phyloP scores from a whole-genome alignment of 176 grass and related monocot species.

The Elymus sibiricus region DNA sequence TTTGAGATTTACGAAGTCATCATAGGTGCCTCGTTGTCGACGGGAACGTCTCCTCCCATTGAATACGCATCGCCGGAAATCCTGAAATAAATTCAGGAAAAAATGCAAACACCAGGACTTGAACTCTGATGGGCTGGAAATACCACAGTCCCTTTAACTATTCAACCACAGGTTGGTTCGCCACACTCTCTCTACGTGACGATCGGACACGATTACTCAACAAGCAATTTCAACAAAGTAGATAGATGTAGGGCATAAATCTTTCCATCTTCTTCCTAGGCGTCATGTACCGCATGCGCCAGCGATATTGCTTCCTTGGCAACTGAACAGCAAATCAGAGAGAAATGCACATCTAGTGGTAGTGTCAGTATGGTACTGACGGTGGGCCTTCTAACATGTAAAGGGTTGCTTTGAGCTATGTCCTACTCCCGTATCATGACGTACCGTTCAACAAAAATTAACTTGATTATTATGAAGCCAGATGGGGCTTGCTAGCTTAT shows the following conservation, averaged over 20 bases:
- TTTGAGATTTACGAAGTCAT: no score
- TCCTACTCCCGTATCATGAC: no score
- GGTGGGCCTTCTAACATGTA: not conserved
- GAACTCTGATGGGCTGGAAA: no score
- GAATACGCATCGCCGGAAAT: no score
- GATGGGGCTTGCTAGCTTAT: not conserved
- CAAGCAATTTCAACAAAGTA: not conserved
- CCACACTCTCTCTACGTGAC: not conserved
- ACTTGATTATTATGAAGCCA: not conserved
- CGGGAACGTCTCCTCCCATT: no score
- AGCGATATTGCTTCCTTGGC: not conserved
- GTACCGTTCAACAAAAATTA: no score
- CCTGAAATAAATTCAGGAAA: no score
- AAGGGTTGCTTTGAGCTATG: not conserved
- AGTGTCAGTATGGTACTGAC: not conserved
- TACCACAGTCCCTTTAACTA: no score
- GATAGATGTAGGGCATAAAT: no score
- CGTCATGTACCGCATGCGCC: not conserved
- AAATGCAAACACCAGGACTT: no score
- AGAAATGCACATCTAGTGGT: not conserved
- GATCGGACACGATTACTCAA: not conserved
- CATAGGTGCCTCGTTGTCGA: no score
- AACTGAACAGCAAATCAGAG: not conserved
- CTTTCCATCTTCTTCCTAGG: not conserved
- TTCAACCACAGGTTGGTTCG: no score